Evolutionary conservation across 495 filamentous ascomycete genomes (phyloP).

Genomic region (Aspergillus affinis): DNA sequence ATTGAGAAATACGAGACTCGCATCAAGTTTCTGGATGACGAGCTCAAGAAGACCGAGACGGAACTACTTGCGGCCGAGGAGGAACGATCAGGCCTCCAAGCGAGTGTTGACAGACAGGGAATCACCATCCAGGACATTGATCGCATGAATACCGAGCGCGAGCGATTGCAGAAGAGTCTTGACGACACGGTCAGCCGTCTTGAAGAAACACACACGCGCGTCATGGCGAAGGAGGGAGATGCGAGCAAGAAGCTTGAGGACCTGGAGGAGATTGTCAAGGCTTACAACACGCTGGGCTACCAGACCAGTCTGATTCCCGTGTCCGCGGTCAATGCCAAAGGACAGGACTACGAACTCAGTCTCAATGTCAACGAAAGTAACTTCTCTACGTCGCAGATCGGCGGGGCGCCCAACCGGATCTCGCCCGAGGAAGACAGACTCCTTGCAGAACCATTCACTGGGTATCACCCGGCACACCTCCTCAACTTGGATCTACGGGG

Average conservation of each 20-base stretch:
- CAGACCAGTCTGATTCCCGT: conserved; percentile 86
- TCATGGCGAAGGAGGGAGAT: conserved; percentile 80
- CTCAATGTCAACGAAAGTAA: conserved; percentile 74
- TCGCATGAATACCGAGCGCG: conserved; percentile 93
- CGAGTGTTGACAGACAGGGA: conserved; percentile 83
- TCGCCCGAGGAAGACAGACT: conserved; percentile 61
- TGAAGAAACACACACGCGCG: conserved; percentile 77
- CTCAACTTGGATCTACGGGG: conserved; percentile 84
- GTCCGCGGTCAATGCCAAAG: conserved; percentile 81
- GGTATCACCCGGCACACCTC: conserved; percentile 85
- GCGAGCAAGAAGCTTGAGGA: conserved; percentile 82
- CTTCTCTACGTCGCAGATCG: conserved; percentile 73
- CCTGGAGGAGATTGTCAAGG: conserved; percentile 79
- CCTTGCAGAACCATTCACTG: conserved; percentile 73
- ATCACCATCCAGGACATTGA: conserved; percentile 97
- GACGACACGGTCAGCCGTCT: conserved; percentile 70
- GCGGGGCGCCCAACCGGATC: conserved; percentile 50
- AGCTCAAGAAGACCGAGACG: conserved; percentile 71
- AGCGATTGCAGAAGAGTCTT: conserved; percentile 82
- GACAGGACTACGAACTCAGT: conserved; percentile 76
- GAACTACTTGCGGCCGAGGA: conserved; percentile 79
- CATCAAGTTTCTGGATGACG: conserved; percentile 73
- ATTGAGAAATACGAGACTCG: conserved; percentile 78
- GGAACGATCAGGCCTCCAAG: conserved; percentile 75
- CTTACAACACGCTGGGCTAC: conserved; percentile 91